Evolutionary conservation across 1,139 yeast species (phyloP).

Genomic region (Casaregolazyma lundiana): DNA sequence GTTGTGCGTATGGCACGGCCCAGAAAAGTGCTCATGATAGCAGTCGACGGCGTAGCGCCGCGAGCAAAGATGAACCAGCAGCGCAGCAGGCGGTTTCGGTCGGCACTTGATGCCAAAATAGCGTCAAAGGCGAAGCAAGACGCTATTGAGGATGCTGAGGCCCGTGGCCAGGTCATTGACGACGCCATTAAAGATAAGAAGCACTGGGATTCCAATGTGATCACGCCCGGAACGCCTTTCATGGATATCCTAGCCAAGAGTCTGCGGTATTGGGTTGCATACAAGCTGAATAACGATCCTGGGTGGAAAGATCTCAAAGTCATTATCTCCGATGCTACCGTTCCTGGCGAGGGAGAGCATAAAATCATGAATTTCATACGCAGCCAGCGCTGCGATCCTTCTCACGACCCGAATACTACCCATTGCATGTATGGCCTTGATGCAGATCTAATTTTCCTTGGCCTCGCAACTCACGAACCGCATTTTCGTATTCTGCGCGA

Average conservation of each 20-base stretch:
- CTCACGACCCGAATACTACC: conserved; percentile 77
- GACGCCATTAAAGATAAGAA: conserved; percentile 39
- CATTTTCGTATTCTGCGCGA: conserved; percentile 92
- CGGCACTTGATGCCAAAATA: conserved; percentile 86
- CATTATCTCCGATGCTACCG: conserved; percentile 90
- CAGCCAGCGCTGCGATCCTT: conserved; percentile 67
- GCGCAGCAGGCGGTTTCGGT: conserved; percentile 91
- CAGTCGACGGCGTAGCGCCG: conserved; percentile 99
- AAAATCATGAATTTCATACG: conserved; percentile 94
- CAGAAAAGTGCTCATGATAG: conserved; percentile 80
- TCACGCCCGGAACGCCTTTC: conserved; percentile 98
- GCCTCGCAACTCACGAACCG: conserved; percentile 96
- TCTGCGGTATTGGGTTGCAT: conserved; percentile 84
- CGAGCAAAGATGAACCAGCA: conserved; percentile 99
- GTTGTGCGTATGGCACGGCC: conserved; percentile 94
- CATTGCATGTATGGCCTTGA: conserved; percentile 97
- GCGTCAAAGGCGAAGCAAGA: conserved; percentile 35
- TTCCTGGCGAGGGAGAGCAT: conserved; percentile 99
- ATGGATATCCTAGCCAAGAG: conserved; percentile 87
- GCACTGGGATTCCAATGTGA: conserved; percentile 87
- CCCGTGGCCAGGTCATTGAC: conserved; percentile 40
- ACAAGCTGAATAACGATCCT: conserved; percentile 83
- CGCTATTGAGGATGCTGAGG: conserved; percentile 46
- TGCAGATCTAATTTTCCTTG: conserved; percentile 95
- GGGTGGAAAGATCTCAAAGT: conserved; percentile 86